These are phyloP conservation scores for Colletotrichum sp. DNA, from an alignment of 2,329 filamentous ascomycete genomes.

Conservation along the genomic window DNA sequence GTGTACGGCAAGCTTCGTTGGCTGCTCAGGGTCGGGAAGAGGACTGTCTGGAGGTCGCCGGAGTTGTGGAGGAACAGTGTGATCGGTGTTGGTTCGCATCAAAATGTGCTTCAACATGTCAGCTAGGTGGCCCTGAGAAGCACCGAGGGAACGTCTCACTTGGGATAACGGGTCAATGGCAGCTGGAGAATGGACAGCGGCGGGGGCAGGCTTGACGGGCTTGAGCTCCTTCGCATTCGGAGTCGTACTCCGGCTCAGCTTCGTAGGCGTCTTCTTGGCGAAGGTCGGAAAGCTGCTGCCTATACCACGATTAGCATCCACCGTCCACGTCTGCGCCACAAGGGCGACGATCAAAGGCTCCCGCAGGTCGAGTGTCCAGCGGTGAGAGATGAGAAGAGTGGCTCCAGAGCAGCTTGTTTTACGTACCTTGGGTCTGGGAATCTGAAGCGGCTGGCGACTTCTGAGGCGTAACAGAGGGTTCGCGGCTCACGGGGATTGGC, in stretches of 20 bases:
- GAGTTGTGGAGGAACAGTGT: constrained; percentile 60
- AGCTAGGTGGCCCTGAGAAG: not conserved
- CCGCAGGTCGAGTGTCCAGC: not conserved
- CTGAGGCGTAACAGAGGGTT: constrained; percentile 11
- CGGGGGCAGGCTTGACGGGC: constrained; percentile 18
- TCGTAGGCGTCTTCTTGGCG: constrained; percentile 22
- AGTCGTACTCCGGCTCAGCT: constrained; percentile 8
- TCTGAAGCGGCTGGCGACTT: constrained; percentile 32
- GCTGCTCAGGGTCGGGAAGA: constrained; percentile 43
- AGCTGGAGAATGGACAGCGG: constrained; percentile 14
- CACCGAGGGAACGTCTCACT: constrained; percentile 19
- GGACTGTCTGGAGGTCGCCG: constrained; percentile 60
- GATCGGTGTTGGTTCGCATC: constrained; percentile 70
- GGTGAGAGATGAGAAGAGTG: not conserved
- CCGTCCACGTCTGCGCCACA: not conserved
- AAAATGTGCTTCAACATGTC: constrained; percentile 59
- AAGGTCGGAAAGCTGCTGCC: constrained; percentile 17
- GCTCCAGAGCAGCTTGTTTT: not conserved
- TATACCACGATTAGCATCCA: constrained; percentile 7
- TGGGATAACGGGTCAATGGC: constrained; percentile 35
- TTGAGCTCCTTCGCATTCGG: constrained; percentile 22
- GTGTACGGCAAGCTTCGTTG: constrained; percentile 39
- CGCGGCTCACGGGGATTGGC: constrained; percentile 25
- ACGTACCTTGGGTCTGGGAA: constrained; percentile 35
- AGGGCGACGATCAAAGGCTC: not conserved